Evolutionary conservation across 768 basidiomycete species (phyloP), one percentile per base, ranked within the genome.

Genomic region (Dioszegia crocea): DNA sequence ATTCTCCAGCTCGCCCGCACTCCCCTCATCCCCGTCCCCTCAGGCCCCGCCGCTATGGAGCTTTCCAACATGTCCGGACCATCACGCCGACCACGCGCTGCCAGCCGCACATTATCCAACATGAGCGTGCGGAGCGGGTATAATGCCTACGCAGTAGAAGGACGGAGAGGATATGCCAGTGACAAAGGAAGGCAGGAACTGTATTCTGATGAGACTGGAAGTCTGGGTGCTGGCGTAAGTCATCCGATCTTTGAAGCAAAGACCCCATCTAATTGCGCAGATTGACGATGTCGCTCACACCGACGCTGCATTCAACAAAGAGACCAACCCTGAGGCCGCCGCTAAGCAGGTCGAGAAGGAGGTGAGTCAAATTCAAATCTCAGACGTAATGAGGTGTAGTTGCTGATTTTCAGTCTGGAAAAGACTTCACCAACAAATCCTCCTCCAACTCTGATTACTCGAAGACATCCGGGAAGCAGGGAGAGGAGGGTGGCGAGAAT

Each of bases 241-340:
- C n/a, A 19, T 45, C 11, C 17, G 29, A 19, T 54, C 27, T 21
- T 49, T 30, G 10, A 47, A 29, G 33, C 3, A n/a, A 8, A n/a
- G 33, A 27, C 51, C 27, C 31, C 3, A 17, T 41, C 57, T 66
- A 41, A 57, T 29, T 16, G n/a, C 4, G 49, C 47, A 73, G 71
- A 76, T 63, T 19, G 71, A 75, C 61, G 75, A 76, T 57, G 75
- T 76, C 4, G 71, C 73, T 8, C 70, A 75, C 30, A 68, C 68
- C 39, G 70, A 75, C 56, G 71, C 75, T 3, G 75, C 75, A 9
- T 76, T 67, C 54, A 61, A 74, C 63, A 65, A 70, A 39, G 55
- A 68, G 27, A 21, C 73, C 1, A 63, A 73, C 43, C 75, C 75
- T 0, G 43, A 62, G 30, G 52, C 61, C 29, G 54, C 68, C 1